These are phyloP conservation scores for Biscogniauxia mediterranea DNA, from an alignment of 2,329 filamentous ascomycete genomes.

Conservation along the genomic window DNA sequence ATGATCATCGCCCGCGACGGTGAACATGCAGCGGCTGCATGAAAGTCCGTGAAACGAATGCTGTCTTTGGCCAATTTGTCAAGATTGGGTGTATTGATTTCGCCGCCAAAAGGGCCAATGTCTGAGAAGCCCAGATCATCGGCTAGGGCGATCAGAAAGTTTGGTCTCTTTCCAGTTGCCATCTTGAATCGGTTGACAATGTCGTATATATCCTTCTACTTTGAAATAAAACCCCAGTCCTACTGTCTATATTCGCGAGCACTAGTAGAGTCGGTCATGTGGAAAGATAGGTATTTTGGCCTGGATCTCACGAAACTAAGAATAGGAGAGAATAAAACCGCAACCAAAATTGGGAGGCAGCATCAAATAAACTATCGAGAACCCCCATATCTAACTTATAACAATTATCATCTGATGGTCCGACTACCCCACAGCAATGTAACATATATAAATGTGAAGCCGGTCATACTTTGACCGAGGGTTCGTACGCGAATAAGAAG, in stretches of 20 bases:
- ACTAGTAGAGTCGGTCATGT: not conserved
- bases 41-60: conserved; percentile 62
- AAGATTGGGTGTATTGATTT: conserved; percentile 60
- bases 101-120: conserved; percentile 56
- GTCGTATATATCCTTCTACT: not conserved
- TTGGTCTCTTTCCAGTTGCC: conserved; percentile 42
- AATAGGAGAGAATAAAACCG: not conserved
- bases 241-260: not conserved
- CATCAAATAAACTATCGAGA: conserved; percentile 1
- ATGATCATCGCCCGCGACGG: conserved; percentile 66
- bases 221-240: too few species aligned
- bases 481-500: not conserved
- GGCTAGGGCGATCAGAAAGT: conserved; percentile 59
- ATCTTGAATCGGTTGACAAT: conserved; percentile 10
- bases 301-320: not conserved
- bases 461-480: not conserved
- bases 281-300: not conserved
- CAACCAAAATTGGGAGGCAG: not conserved
- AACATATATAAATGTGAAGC: conserved; percentile 9
- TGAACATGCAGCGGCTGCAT: conserved; percentile 63
- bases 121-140: conserved; percentile 62
- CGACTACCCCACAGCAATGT: conserved; percentile 23
- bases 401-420: conserved; percentile 10
- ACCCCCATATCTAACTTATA: conserved; percentile 1
- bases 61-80: conserved; percentile 51